These are phyloP conservation scores for Ascochyta lentis DNA, from an alignment of 2,329 filamentous ascomycete genomes.

Conservation along the genomic window DNA sequence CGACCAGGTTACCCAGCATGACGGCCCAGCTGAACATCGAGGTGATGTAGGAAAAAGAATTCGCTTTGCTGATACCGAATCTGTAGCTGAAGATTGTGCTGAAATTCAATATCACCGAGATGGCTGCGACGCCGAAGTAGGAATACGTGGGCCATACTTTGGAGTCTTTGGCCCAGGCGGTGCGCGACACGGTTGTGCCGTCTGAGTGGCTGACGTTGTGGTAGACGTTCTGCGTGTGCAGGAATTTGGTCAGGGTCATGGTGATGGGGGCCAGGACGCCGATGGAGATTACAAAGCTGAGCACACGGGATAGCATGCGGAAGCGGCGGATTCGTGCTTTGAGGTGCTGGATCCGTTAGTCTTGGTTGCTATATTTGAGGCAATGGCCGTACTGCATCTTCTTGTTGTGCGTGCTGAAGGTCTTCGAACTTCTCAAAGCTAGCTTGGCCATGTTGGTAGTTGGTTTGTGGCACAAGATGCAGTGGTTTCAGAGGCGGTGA, in stretches of 20 bases:
- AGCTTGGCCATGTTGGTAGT: slow-evolving; percentile 10
- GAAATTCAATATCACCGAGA: slow-evolving; percentile 45
- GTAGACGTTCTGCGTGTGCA: slow-evolving; percentile 42
- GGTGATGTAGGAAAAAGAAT: slow-evolving; percentile 36
- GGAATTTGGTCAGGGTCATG: slow-evolving; percentile 50
- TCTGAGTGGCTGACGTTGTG: slow-evolving; percentile 21
- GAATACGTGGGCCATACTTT: slow-evolving; percentile 51
- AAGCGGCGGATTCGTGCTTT: slow-evolving; percentile 50
- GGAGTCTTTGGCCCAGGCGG: slow-evolving; percentile 48
- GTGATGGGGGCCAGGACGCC: slow-evolving; percentile 45
- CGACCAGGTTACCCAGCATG: slow-evolving; percentile 42
- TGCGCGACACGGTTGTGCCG: slow-evolving; percentile 39
- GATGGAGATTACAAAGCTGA: slow-evolving; percentile 44
- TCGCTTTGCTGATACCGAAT: slow-evolving; percentile 42
- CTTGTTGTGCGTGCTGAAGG: slow-evolving; percentile 22
- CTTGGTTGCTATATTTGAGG: neutral
- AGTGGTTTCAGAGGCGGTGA: slow-evolving; percentile 26
- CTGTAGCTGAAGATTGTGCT: slow-evolving; percentile 45
- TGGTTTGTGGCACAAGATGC: slow-evolving; percentile 17
- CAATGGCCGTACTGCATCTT: slow-evolving; percentile 29
- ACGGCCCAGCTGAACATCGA: slow-evolving; percentile 39
- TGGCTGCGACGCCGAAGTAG: slow-evolving; percentile 45
- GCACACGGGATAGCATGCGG: slow-evolving; percentile 44
- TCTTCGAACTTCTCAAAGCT: slow-evolving; percentile 24
- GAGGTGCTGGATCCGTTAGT: slow-evolving; percentile 33